Evolutionary conservation across 768 basidiomycete species (phyloP), one percentile per base, ranked within the genome.

Genomic region (Mycena albidolilacea): DNA sequence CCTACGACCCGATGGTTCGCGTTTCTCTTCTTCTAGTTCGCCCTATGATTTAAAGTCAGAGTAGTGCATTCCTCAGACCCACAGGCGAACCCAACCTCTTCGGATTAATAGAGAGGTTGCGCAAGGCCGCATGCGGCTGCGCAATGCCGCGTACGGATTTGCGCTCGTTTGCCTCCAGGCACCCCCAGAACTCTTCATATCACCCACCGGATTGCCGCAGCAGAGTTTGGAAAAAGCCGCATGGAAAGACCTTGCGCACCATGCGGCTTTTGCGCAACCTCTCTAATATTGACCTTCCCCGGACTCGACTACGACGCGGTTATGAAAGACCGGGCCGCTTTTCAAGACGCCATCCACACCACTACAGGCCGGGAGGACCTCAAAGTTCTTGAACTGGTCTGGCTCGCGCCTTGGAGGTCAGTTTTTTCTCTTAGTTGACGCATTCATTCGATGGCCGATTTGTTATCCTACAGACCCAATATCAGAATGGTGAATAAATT

Each of bases 401-500:
- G 64, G 55, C 30, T 65, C 1, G 14, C 64, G 7, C 19, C 52
- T 5, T 71, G 64, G 55, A 52, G 38, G 64, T 71, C 23, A 62
- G 68, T 67, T 7, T 15, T 14, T 48, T 14, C 12, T 30, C 9
- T n/a, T n/a, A 1, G 2, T 38, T 6, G 12, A 17, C 17, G n/a
- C 3, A 4, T 64, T n/a, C 37, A 21, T 15, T 55, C n/a, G 19
- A 15, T 48, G 6, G 19, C 15, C 48, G 48, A 12, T 12, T 12
- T 43, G 41, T 59, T 37, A 39, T 48, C 10, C 8, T 44, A 3
- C 19, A 67, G 64, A 11, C 39, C 59, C 7, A 62, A 67, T 10
- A 72, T 73, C 58, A 50, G 73, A 15, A 86, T 85, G 85, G 82
- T 80, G 0, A 75, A 86, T 54, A 82, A 77, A 38, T 84, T 87